A percentile compares a stretch with the other conserved stretches of the same genome.
These are phyloP conservation scores for Penicillium macrosclerotiorum DNA, from an alignment of 495 filamentous ascomycete species.

Conservation along the genomic window DNA sequence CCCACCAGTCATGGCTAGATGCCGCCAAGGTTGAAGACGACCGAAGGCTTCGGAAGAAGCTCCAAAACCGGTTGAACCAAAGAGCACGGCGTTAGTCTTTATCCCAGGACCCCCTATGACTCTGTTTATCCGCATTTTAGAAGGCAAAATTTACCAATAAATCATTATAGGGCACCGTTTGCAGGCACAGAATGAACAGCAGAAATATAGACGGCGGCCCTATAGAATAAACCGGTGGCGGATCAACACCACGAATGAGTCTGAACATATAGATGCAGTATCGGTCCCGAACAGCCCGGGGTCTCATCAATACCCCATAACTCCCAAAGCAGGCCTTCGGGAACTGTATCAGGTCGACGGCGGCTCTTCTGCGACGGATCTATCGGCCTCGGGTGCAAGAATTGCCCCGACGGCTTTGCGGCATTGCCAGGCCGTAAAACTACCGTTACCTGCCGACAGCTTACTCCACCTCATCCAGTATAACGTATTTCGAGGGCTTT, in stretches of 20 bases:
- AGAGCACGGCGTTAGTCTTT: constrained; percentile 14
- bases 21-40: no score
- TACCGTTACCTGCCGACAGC: constrained; percentile 9
- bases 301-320: background rate
- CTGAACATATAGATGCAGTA: no score
- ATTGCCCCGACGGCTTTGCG: background rate
- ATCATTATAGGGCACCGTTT: no score
- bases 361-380: no score
- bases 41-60: constrained; percentile 6
- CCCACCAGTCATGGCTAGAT: no score
- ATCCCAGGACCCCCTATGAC: no score
- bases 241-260: no score
- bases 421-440: background rate
- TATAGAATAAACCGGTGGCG: constrained; percentile 6
- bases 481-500: constrained; percentile 68
- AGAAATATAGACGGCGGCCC: background rate
- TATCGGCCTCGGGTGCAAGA: background rate
- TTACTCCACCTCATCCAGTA: constrained; percentile 28
- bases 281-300: background rate
- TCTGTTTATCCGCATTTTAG: no score
- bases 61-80: constrained; percentile 21
- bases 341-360: no score
- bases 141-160: no score
- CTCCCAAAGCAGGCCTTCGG: no score
- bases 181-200: no score